Evolutionary conservation across 73 alveolate species (phyloP).

Genomic region (Paramecium sonneborni): DNA sequence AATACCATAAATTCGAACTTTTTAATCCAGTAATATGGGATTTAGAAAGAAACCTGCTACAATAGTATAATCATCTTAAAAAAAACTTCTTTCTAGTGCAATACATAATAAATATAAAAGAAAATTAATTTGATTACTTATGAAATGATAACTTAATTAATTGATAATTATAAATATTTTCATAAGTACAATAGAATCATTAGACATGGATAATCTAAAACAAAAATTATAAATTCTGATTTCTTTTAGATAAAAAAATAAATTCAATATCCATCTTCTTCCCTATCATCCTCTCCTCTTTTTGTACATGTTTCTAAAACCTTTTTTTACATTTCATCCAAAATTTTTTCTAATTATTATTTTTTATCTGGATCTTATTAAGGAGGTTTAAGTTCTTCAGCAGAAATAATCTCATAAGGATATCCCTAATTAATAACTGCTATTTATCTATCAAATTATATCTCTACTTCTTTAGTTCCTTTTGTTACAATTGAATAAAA

Average conservation of each 20-base stretch:
- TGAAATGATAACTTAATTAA: not conserved
- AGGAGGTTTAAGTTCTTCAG: slow-evolving; percentile 8
- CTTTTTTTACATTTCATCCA: no score
- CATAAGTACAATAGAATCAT: not conserved
- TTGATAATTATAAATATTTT: not conserved
- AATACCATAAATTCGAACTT: not conserved
- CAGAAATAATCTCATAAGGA: slow-evolving; percentile 43
- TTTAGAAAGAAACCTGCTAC: slow-evolving; percentile 23
- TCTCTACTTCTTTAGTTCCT: slow-evolving; percentile 36
- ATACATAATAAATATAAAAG: not conserved
- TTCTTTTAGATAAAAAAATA: no score
- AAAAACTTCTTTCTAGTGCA: not conserved
- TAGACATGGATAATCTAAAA: no score
- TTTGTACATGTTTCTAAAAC: not conserved
- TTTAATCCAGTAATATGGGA: not conserved
- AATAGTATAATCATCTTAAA: not conserved
- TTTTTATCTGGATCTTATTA: not conserved
- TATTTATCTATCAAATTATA: slow-evolving; percentile 34
- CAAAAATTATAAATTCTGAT: no score
- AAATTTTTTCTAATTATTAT: not conserved
- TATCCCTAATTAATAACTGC: slow-evolving; percentile 47
- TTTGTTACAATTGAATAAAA: slow-evolving; percentile 14
- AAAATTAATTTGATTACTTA: not conserved
- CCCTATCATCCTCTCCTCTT: not conserved
- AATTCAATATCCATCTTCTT: not conserved